Conservation (phyloP, 306 rosid genomes). For the Cicer chorassanicum region DNA sequence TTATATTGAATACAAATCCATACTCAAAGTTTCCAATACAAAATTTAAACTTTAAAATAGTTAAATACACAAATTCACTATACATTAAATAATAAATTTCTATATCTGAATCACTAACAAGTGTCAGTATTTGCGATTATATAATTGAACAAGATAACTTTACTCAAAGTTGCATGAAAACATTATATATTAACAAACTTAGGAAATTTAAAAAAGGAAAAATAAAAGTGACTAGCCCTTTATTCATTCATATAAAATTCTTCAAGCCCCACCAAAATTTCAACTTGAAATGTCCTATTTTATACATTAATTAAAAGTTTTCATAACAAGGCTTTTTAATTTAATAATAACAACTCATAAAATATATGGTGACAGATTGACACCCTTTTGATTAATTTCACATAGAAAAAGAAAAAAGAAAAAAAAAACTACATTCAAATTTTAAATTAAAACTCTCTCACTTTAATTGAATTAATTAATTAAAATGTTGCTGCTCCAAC, state of each 20-base stretch:
- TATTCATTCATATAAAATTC: slow-evolving; percentile 56
- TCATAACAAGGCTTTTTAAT: slow-evolving; percentile 52
- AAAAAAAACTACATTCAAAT: slow-evolving; percentile 43
- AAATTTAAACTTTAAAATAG: too few relatives aligned
- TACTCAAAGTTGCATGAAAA: slow-evolving; percentile 43
- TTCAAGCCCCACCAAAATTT: slow-evolving; percentile 53
- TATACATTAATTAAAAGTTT: slow-evolving; percentile 55
- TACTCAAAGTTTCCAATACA: too few relatives aligned
- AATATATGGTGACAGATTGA: slow-evolving; percentile 45
- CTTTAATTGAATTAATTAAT: slow-evolving; percentile 69
- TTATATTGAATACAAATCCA: too few relatives aligned
- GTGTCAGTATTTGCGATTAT: not conserved
- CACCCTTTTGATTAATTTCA: slow-evolving; percentile 51
- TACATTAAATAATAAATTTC: too few relatives aligned
- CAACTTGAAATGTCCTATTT: slow-evolving; percentile 60
- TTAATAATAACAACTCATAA: slow-evolving; percentile 50
- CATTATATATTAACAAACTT: slow-evolving; percentile 1
- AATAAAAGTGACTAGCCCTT: slow-evolving; percentile 45
- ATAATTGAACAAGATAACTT: slow-evolving; percentile 22
- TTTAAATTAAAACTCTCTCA: slow-evolving; percentile 36
- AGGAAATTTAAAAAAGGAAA: not conserved
- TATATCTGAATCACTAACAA: too few relatives aligned
- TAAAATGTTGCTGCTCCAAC: slow-evolving; percentile 96
- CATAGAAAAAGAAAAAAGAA: slow-evolving; percentile 21
- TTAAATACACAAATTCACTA: too few relatives aligned